Evolutionary conservation across 2,329 filamentous ascomycete species (phyloP).

Genomic region (Plenodomus tracheiphilus): DNA sequence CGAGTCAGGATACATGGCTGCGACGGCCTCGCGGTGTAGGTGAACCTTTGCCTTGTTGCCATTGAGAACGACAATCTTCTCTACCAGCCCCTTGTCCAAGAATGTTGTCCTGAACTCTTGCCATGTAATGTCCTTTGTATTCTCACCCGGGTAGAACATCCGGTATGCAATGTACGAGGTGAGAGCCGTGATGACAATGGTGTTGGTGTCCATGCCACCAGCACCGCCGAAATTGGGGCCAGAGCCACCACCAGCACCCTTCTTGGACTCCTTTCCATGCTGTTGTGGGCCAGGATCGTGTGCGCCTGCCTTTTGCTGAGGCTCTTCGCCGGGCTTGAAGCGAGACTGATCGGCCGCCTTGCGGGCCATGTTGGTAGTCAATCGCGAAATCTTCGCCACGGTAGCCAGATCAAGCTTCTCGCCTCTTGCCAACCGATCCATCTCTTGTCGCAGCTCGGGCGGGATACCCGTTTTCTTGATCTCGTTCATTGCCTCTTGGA

Average conservation of each 20-base stretch:
- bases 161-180: conserved; percentile 63
- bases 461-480: conserved; percentile 73
- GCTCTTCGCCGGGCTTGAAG: conserved; percentile 26
- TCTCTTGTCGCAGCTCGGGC: conserved; percentile 65
- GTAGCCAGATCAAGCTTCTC: conserved; percentile 56
- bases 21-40: conserved; percentile 74
- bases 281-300: conserved; percentile 51
- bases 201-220: conserved; percentile 55
- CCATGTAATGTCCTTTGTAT: conserved; percentile 86
- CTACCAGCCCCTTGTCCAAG: conserved; percentile 92
- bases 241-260: conserved; percentile 24
- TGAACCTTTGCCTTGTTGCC: conserved; percentile 78
- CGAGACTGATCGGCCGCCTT: conserved; percentile 50
- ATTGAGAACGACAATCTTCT: conserved; percentile 84
- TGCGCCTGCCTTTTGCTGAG: conserved; percentile 49
- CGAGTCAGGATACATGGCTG: conserved; percentile 75
- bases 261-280: conserved; percentile 36
- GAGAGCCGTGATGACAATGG: conserved; percentile 61
- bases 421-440: conserved; percentile 58
- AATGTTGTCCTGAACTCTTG: conserved; percentile 94
- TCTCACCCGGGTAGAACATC: conserved; percentile 67
- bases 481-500: conserved; percentile 63
- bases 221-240: conserved; percentile 21
- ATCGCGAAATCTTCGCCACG: conserved; percentile 63
- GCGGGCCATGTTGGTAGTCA: conserved; percentile 61